phyloP scores from a whole-genome alignment of 2,329 filamentous ascomycete genomes.

The Xylariaceae sp. region DNA sequence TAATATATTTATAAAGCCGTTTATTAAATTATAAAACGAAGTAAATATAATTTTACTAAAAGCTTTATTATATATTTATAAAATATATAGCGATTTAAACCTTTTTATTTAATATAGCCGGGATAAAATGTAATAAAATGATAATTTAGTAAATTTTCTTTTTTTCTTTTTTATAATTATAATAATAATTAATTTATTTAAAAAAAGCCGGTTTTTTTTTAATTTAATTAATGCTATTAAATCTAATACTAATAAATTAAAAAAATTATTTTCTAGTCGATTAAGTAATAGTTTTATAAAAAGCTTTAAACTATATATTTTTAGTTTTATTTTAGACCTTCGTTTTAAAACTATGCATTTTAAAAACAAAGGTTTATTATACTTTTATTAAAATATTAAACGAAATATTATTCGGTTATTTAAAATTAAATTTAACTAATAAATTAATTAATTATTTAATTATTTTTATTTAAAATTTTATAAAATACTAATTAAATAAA shows the following conservation, averaged over 20 bases:
- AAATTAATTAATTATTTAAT: neutral
- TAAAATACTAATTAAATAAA: neutral
- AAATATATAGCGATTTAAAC: neutral
- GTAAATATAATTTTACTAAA: neutral
- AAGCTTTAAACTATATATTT: neutral
- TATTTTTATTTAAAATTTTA: neutral
- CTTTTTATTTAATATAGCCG: neutral
- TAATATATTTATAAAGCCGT: conserved; percentile 2
- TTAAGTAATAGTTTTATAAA: neutral
- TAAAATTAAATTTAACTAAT: neutral
- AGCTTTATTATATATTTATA: neutral
- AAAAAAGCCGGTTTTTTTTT: no score
- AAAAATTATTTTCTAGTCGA: neutral
- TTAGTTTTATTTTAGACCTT: neutral
- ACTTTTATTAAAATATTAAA: neutral
- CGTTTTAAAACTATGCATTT: neutral
- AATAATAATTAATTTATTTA: no score
- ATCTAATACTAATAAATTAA: no score
- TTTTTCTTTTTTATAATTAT: no score
- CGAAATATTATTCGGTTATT: neutral
- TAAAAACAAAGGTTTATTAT: conserved; percentile 1
- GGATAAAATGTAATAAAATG: neutral
- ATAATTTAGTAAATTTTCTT: neutral
- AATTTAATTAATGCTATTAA: no score
- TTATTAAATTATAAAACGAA: no score